Percentiles rank a stretch among this genome's conserved stretches.
Conservation (phyloP, 768 basidiomycete species). For the Boletales sp. region DNA sequence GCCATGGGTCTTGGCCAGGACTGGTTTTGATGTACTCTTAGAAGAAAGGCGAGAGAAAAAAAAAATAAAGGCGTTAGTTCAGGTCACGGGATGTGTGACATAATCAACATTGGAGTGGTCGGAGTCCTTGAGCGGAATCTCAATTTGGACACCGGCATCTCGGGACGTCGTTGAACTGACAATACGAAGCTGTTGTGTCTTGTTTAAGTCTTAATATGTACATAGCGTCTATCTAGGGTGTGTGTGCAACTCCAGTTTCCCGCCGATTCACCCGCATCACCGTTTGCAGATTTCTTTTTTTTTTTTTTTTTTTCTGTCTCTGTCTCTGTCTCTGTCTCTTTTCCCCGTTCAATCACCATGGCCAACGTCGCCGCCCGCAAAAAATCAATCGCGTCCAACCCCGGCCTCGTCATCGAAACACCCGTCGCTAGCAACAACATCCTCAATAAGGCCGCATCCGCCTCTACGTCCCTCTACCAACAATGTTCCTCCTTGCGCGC, state of each 20-base stretch:
- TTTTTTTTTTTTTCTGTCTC: no score
- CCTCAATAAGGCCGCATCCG: slow-evolving; percentile 87
- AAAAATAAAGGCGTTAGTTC: no score
- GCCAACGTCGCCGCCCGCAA: slow-evolving; percentile 63
- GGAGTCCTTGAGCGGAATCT: slow-evolving; percentile 29
- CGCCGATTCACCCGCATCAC: no score
- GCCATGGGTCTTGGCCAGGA: slow-evolving; percentile 68
- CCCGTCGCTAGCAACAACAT: slow-evolving; percentile 79
- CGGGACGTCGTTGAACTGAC: background rate
- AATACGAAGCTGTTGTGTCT: slow-evolving; percentile 12
- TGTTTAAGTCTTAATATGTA: slow-evolving; percentile 17
- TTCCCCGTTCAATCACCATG: slow-evolving; percentile 31
- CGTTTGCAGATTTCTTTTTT: no score
- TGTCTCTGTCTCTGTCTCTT: background rate
- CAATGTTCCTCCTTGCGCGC: slow-evolving; percentile 79
- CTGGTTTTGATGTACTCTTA: slow-evolving; percentile 18
- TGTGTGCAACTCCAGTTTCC: no score
- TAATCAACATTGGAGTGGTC: slow-evolving; percentile 15
- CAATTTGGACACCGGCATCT: slow-evolving; percentile 7
- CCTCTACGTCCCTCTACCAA: slow-evolving; percentile 87
- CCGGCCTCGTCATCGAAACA: slow-evolving; percentile 66
- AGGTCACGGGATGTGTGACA: no score
- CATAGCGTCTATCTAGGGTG: no score
- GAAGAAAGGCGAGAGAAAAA: slow-evolving; percentile 18
- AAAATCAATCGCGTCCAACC: slow-evolving; percentile 70